Evolutionary conservation across 805 yeast species (phyloP).

Genomic region (Ogataea allantospora): DNA sequence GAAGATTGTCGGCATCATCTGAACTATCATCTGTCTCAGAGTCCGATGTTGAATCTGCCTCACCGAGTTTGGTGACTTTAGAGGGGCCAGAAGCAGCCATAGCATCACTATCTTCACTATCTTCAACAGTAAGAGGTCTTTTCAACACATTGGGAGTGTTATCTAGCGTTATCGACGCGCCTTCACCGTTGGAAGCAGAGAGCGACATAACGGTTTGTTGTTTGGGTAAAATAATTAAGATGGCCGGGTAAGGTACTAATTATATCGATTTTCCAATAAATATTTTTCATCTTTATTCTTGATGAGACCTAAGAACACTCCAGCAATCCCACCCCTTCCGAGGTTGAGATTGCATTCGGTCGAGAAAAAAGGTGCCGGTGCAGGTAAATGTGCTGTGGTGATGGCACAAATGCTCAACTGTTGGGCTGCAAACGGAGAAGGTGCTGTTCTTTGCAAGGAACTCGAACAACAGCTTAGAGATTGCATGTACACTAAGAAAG

Average conservation of each 20-base stretch:
- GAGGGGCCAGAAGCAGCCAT: slow-evolving; percentile 1
- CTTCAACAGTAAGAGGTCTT: slow-evolving; percentile 1
- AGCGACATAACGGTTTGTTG: slow-evolving; percentile 7
- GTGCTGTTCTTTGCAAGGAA: slow-evolving; percentile 60
- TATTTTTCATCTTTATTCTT: slow-evolving; percentile 3
- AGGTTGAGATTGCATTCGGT: slow-evolving; percentile 67
- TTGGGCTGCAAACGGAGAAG: slow-evolving; percentile 96
- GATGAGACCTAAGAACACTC: slow-evolving; percentile 24
- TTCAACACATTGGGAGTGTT: slow-evolving; percentile 1
- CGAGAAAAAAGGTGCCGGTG: slow-evolving; percentile 42
- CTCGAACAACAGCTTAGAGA: slow-evolving; percentile 68
- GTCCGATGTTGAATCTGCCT: neutral
- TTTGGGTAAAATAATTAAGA: neutral
- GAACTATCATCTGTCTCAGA: slow-evolving; percentile 7
- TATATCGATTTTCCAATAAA: slow-evolving; percentile 1
- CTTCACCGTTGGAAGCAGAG: slow-evolving; percentile 4
- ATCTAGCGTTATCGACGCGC: slow-evolving; percentile 2
- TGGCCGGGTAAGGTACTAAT: slow-evolving; percentile 10
- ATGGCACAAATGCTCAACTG: slow-evolving; percentile 87
- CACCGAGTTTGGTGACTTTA: slow-evolving; percentile 5
- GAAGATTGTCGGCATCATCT: slow-evolving; percentile 2
- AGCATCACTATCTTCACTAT: slow-evolving; percentile 6
- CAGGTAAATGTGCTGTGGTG: slow-evolving; percentile 72
- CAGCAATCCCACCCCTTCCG: slow-evolving; percentile 66
- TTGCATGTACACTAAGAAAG: slow-evolving; percentile 57